phyloP scores from a whole-genome alignment of 225 moss, liverwort and hornwort species.

The Ulota crispa region DNA sequence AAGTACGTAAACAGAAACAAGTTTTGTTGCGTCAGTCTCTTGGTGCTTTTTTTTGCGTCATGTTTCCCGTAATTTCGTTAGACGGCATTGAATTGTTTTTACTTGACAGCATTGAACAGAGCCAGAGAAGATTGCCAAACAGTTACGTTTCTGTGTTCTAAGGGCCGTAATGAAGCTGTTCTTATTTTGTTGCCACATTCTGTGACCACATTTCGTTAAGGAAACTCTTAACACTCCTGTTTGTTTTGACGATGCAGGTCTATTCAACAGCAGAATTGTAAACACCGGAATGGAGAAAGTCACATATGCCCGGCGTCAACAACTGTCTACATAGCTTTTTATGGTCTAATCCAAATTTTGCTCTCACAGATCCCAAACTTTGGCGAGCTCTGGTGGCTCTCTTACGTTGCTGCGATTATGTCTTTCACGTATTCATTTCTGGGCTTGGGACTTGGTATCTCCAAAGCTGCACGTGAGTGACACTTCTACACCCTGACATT shows the following conservation, averaged over 20 bases:
- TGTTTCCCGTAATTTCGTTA: background rate
- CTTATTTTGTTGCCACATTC: background rate
- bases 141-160: background rate
- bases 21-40: background rate
- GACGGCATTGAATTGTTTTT: background rate
- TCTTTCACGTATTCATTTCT: slow-evolving; percentile 75
- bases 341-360: slow-evolving; percentile 62
- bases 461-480: slow-evolving; percentile 42
- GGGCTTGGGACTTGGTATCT: slow-evolving; percentile 78
- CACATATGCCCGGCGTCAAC: slow-evolving; percentile 50
- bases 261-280: slow-evolving; percentile 63
- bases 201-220: background rate
- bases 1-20: slow-evolving; percentile 31
- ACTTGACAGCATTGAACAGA: background rate
- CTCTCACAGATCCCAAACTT: slow-evolving; percentile 85
- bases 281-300: slow-evolving; percentile 11
- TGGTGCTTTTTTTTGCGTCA: background rate
- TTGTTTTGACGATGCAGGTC: slow-evolving; percentile 46
- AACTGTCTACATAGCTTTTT: slow-evolving; percentile 58
- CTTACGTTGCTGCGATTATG: slow-evolving; percentile 77
- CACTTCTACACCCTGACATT: background rate
- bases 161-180: background rate
- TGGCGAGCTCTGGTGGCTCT: slow-evolving; percentile 87
- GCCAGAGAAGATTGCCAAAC: background rate
- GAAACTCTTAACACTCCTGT: background rate